These are phyloP conservation scores for Blastocladiella emersonii DNA, from an alignment of 371 early-diverging fungal genomes.

Conservation along the genomic window DNA sequence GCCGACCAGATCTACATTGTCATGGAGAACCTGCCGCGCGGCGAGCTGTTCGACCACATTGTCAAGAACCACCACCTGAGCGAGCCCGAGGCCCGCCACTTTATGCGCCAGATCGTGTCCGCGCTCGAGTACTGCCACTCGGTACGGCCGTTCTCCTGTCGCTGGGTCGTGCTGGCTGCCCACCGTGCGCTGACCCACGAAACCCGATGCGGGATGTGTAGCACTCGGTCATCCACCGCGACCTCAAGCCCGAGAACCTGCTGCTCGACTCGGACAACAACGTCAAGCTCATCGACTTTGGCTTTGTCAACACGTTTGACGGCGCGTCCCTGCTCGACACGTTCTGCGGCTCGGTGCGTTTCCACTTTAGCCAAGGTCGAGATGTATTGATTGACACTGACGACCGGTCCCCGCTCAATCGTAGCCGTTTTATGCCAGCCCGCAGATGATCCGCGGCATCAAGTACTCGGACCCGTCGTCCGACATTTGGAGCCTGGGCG, in stretches of 20 bases:
- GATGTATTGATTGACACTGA: too few species aligned
- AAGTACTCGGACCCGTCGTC: slow-evolving; percentile 58
- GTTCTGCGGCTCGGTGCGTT: slow-evolving; percentile 67
- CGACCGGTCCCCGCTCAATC: too few species aligned
- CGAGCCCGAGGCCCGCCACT: slow-evolving; percentile 32
- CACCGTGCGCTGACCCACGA: too few species aligned
- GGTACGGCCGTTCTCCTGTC: not conserved
- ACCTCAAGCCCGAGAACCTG: slow-evolving; percentile 88
- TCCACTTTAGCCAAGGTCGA: too few species aligned
- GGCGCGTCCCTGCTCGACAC: slow-evolving; percentile 54
- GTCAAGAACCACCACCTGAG: slow-evolving; percentile 20
- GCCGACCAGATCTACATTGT: slow-evolving; percentile 37
- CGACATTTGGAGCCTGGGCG: slow-evolving; percentile 69
- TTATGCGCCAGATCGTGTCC: slow-evolving; percentile 60
- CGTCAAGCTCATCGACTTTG: slow-evolving; percentile 94
- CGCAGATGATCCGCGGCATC: slow-evolving; percentile 61
- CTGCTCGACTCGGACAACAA: slow-evolving; percentile 78
- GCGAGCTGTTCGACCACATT: slow-evolving; percentile 40
- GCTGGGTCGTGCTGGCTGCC: too few species aligned
- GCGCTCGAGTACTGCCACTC: slow-evolving; percentile 60
- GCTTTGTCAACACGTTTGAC: slow-evolving; percentile 81
- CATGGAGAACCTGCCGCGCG: slow-evolving; percentile 47
- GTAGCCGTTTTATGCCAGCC: slow-evolving; percentile 72
- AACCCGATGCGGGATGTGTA: slow-evolving; percentile 13
- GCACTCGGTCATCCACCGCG: slow-evolving; percentile 89